phyloP scores from a whole-genome alignment of 441 rosid genomes.

The Rhodomyrtus psidioides region DNA sequence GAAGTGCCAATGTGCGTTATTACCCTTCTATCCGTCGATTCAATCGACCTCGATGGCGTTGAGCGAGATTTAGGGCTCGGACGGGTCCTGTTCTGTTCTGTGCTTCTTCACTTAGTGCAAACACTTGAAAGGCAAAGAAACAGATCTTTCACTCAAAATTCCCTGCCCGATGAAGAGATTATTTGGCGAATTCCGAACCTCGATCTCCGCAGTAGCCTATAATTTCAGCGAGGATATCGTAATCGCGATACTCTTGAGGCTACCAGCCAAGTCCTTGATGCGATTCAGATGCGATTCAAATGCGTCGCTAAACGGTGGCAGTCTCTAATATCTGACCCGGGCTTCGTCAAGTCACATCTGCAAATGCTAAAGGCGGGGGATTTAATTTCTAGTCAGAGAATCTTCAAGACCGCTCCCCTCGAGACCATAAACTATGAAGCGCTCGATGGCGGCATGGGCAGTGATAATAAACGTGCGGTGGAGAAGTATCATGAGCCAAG shows the following conservation, averaged over 20 bases:
- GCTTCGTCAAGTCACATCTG: neutral
- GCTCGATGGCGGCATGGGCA: neutral
- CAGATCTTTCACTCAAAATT: neutral
- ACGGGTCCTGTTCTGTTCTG: too few relatives aligned
- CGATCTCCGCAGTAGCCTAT: too few relatives aligned
- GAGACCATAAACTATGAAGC: neutral
- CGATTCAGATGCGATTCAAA: too few relatives aligned
- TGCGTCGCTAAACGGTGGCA: neutral
- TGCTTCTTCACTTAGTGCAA: neutral
- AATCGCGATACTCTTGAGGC: neutral
- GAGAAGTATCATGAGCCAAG: neutral
- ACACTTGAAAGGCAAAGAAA: neutral
- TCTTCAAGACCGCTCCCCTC: neutral
- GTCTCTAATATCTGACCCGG: neutral
- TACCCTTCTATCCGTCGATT: too few relatives aligned
- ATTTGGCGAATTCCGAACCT: too few relatives aligned
- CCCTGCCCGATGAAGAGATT: neutral
- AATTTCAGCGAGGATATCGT: neutral
- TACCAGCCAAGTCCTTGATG: neutral
- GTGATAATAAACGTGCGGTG: too few relatives aligned
- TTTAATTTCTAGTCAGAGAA: neutral
- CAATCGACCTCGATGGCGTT: too few relatives aligned
- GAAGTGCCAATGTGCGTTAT: too few relatives aligned
- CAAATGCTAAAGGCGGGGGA: neutral
- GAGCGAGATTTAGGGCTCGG: too few relatives aligned